Base-by-base conservation (phyloP, 1,139 yeast species). In the Eremothecium gossypii region DNA sequence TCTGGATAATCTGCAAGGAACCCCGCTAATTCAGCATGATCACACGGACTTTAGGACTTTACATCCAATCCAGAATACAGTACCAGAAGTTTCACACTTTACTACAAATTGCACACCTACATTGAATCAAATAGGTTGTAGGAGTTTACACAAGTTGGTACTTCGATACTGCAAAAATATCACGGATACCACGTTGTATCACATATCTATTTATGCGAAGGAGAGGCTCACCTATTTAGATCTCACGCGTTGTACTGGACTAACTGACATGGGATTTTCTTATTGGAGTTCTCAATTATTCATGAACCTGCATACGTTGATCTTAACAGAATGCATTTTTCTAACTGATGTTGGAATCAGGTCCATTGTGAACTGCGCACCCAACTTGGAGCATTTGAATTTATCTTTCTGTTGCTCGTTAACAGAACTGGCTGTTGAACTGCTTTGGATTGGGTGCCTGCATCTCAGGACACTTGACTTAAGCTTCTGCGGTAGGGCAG, bases 401-500 rank as follows among this genome's bases (percentile, higher is more conserved):
- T 63, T 82, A 40, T 79, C 82, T 30, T 83, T 83, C 53, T 83
- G 93, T 57, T 82, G 91, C 61, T 81, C 85, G 2, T 63, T 83
- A 41, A 75, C 83, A 1, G 89, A 83, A 54, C 70, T 75, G 34
- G 71, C 89, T 3, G 67, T 83, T 14, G 85, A 81, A 47, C 77
- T 79, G 1, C 61, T 83, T 27, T 71, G 83, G 45, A 63, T 78
- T 23, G 83, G 85, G 8, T 79, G 86, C 53, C 80, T 76, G 38
- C 63, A 69, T 20, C 61, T 83, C 43, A 60, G 68, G 41, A 63
- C 65, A 29, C 64, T 83, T 42, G 79, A 80, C 49, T 59, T 82
- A 41, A 77, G 85, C 9, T 83, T 80, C 54, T 83, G 91, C 62
- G 91, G 91, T 2, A 74, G 83, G 39, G 89, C 91, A 0, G 86